Conservation (phyloP, 2,329 filamentous ascomycete species). For the Ceratocystis albifundus region DNA sequence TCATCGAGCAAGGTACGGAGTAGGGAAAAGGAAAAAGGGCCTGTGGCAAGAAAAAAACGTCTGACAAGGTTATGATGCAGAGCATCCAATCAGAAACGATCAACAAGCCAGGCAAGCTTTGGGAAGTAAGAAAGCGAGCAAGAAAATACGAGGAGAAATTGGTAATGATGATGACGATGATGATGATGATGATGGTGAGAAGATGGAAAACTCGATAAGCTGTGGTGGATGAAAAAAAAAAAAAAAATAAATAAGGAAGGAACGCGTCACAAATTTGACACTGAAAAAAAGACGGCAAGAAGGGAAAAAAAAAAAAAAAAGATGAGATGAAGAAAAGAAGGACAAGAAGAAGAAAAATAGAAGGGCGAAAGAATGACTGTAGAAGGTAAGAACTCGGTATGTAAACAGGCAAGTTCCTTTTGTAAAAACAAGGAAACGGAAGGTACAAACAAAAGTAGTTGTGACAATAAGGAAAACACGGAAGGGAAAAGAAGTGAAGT, state of each 20-base stretch:
- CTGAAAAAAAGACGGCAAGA: neutral
- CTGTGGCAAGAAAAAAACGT: neutral
- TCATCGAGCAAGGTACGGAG: neutral
- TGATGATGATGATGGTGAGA: too few species aligned
- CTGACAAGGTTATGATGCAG: neutral
- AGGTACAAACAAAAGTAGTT: neutral
- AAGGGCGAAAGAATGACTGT: neutral
- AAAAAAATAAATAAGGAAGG: neutral
- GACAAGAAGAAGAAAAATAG: neutral
- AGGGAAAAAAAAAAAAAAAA: neutral
- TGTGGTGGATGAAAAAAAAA: neutral
- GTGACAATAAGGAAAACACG: neutral
- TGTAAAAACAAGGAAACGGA: neutral
- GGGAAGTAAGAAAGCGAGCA: neutral
- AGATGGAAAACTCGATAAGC: neutral
- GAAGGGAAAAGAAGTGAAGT: neutral
- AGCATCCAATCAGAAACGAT: neutral
- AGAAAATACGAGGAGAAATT: neutral
- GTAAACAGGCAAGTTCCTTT: neutral
- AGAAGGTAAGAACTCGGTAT: neutral
- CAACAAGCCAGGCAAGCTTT: too few species aligned
- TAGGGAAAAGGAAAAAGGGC: neutral
- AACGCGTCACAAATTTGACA: too few species aligned
- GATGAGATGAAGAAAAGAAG: neutral
- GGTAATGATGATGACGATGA: neutral